Evolutionary conservation across 345 rosid species (phyloP), one percentile per base, ranked within the genome.

Genomic region (Bretschneidera sinensis): DNA sequence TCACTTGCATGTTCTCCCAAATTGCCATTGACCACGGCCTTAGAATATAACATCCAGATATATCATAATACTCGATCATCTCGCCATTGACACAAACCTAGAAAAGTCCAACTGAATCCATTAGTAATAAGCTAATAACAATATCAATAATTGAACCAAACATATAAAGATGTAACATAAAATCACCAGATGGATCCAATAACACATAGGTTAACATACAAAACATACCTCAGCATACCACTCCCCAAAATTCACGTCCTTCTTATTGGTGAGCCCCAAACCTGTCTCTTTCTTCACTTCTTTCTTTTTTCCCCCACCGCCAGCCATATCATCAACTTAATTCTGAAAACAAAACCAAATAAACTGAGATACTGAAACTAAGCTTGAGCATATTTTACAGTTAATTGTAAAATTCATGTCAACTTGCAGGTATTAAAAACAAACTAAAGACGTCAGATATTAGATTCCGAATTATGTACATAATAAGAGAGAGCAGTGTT

Each of bases 1-100:
- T 83, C 66, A 90, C 97, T 22, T 90, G 99, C 92, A 94, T 80
- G 72, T 60, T 77, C 75, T 94, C 96, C 99, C 99, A 94, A 71
- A 94, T 83, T 4, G 89, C 64, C 88, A 94, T 94, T 50, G 99
- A 80, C 96, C 99, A 94, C 43, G 97, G 96, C 89, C 97, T 81
- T 66, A 94, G 81, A 63, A 90, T 90, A 62, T 94, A 94, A 74
- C 97, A 90, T 20, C 97, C 99, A 67, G 99, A 94, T 58, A 88
- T 88, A 56, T 94, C 99, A 63, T 90, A 94, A 75, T 94, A 94
- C 54, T 94, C 99, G 0, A 94, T 94, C 99, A 90, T 88, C 71
- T 94, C 89, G 20, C 83, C 84, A 54, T 82, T 82, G 71, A 90
- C 95, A 79, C 88, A 88, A 60, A 90, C 97, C 99, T 94, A 59